Evolutionary conservation across 2,329 filamentous ascomycete species (phyloP).

Genomic region (Magnaporthiopsis rhizophila): DNA sequence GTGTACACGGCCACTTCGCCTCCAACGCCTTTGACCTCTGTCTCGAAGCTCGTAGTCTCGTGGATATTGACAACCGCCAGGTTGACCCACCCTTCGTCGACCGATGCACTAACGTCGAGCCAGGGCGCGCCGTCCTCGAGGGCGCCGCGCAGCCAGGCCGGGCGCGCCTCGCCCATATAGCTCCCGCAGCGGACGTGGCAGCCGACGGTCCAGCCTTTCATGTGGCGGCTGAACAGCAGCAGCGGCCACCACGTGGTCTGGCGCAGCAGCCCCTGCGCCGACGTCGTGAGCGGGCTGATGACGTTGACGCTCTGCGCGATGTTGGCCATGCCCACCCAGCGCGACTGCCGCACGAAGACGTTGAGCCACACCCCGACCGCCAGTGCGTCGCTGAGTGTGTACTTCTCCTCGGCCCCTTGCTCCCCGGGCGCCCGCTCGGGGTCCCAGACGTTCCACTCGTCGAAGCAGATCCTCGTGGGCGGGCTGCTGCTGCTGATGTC

Average conservation of each 20-base stretch:
- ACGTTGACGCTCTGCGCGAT: constrained; percentile 74
- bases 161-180: constrained; percentile 60
- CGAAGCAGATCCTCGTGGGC: constrained; percentile 67
- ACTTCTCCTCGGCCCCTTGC: constrained; percentile 63
- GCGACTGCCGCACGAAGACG: constrained; percentile 65
- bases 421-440: constrained; percentile 63
- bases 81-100: constrained; percentile 48
- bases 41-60: constrained; percentile 50
- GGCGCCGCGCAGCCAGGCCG: constrained; percentile 55
- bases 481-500: constrained; percentile 49
- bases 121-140: constrained; percentile 55
- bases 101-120: constrained; percentile 57
- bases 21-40: constrained; percentile 47
- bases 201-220: constrained; percentile 64
- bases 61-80: constrained; percentile 68
- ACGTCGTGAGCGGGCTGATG: constrained; percentile 70
- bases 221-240: constrained; percentile 60
- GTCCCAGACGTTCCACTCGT: constrained; percentile 83
- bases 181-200: constrained; percentile 54
- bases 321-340: constrained; percentile 68
- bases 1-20: constrained; percentile 52
- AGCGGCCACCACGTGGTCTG: constrained; percentile 73
- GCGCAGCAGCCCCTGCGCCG: constrained; percentile 51
- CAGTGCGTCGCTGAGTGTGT: constrained; percentile 67
- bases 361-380: constrained; percentile 72